phyloP scores from a whole-genome alignment of 1,284 basidiomycete genomes.

The Naganishia sp. region DNA sequence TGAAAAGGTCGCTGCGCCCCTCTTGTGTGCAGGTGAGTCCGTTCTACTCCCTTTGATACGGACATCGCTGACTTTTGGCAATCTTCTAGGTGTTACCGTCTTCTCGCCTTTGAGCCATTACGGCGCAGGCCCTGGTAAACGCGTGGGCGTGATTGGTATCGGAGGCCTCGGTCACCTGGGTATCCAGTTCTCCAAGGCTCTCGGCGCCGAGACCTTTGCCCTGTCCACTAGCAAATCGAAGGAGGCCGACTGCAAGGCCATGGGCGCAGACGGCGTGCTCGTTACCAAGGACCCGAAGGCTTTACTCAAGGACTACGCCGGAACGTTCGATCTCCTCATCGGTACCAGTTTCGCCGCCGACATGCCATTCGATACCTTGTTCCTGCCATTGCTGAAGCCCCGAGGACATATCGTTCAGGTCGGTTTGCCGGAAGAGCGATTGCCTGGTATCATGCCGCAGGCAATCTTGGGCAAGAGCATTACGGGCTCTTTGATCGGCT shows the following conservation, averaged over 20 bases:
- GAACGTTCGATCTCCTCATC: constrained; percentile 49
- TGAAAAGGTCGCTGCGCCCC: constrained; percentile 36
- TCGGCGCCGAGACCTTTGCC: constrained; percentile 60
- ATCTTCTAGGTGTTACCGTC: constrained; percentile 35
- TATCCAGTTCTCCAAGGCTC: constrained; percentile 57
- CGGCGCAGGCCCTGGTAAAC: constrained; percentile 37
- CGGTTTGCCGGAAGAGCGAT: constrained; percentile 48
- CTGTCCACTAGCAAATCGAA: constrained; percentile 52
- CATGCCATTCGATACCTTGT: constrained; percentile 44
- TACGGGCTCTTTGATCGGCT: constrained; percentile 49
- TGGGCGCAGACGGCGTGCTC: constrained; percentile 51
- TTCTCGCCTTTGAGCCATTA: constrained; percentile 44
- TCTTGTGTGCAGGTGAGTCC: constrained; percentile 44
- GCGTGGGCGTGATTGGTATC: constrained; percentile 35
- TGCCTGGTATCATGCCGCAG: constrained; percentile 34
- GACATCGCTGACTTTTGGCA: background rate
- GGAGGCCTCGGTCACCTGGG: constrained; percentile 35
- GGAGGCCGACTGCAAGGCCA: constrained; percentile 51
- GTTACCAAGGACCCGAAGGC: constrained; percentile 38
- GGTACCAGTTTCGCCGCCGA: constrained; percentile 49
- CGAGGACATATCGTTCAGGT: constrained; percentile 41
- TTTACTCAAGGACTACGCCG: constrained; percentile 36
- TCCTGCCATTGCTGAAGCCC: constrained; percentile 38
- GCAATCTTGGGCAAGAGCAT: constrained; percentile 38
- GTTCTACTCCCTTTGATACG: background rate